Base-by-base conservation (phyloP, 2,329 filamentous ascomycete species). In the Venturia asperata region DNA sequence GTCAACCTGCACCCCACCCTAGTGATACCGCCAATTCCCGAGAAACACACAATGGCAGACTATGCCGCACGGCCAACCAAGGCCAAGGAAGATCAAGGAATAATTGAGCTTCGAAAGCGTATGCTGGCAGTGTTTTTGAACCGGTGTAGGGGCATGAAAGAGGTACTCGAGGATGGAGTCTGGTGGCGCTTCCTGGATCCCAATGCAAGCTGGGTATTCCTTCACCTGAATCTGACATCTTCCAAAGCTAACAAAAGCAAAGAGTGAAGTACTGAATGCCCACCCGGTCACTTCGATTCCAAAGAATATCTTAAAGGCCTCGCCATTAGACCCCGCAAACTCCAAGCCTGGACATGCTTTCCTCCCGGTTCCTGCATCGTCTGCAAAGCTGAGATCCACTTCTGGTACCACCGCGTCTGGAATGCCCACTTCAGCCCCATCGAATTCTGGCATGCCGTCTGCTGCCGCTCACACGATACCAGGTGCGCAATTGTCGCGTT, bases 31-130 rank as follows among this genome's bases (percentile, higher is more conserved):
- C 94, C 94, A 3, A 99, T 99, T 72, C 94, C 94, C 27, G 95
- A 99, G 78, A 99, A 99, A 77, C 94, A 99, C 76, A 94, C 92
- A 58, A 96, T 99, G 89, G 93, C 93, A 67, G 94, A 99, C 76
- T 99, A 99, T 74, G 94, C 94, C 19, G 92, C 95, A 37, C 97
- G 96, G 71, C 94, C 95, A 1, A 99, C 94, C 45, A 97, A 93
- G 72, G 95, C 95, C 21, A 99, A 97, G 76, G 93, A 99, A 76
- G 95, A 99, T 74, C 88, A 92, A 66, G 90, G 93, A 67, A 99
- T 97, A 58, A 99, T 99, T 68, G 94, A 99, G 73, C 80, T 97
- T 69, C 86, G 94, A 67, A 97, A 97, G 80, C 90, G 94, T 71
- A 99, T 99, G 94, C 77, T 99, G 64, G 89, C 90, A 5, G 94